These are phyloP conservation scores for Penicillium paradoxum DNA, from an alignment of 495 filamentous ascomycete genomes.

Conservation along the genomic window DNA sequence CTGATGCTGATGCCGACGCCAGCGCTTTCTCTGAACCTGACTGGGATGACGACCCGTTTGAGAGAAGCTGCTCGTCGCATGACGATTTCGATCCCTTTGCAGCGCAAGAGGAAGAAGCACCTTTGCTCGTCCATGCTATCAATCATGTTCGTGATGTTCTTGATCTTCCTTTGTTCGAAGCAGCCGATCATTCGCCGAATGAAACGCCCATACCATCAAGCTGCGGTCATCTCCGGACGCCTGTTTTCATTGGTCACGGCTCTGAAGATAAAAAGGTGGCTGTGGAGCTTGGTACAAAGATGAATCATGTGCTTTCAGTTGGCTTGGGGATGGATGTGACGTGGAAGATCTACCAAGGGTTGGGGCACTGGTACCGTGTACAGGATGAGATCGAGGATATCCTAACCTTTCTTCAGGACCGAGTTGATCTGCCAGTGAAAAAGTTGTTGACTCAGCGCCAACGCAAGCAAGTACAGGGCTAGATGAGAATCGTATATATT, in stretches of 20 bases:
- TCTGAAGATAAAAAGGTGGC: conserved; percentile 47
- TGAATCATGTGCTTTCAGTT: conserved; percentile 33
- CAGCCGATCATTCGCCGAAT: background rate
- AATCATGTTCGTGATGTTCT: conserved; percentile 15
- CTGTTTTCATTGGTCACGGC: conserved; percentile 52
- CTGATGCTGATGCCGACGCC: background rate
- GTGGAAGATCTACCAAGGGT: conserved; percentile 47
- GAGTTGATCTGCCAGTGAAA: background rate
- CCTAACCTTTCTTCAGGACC: conserved; percentile 34
- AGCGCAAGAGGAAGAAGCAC: conserved; percentile 14
- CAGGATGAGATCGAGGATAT: conserved; percentile 47
- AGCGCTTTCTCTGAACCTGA: conserved; percentile 1
- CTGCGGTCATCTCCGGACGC: conserved; percentile 21
- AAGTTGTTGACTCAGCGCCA: background rate
- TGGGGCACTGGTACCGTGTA: conserved; percentile 56
- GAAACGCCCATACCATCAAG: background rate
- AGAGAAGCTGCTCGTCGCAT: background rate
- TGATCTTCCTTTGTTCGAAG: conserved; percentile 11
- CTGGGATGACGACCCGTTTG: conserved; percentile 10
- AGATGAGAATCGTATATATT: background rate
- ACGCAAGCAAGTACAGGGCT: background rate
- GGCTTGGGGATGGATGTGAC: conserved; percentile 40
- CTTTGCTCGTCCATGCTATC: conserved; percentile 5
- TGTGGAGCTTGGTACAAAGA: conserved; percentile 37
- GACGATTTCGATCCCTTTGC: conserved; percentile 10